These are phyloP conservation scores for Penicillium goetzii DNA, from an alignment of 495 filamentous ascomycete species.

Conservation along the genomic window DNA sequence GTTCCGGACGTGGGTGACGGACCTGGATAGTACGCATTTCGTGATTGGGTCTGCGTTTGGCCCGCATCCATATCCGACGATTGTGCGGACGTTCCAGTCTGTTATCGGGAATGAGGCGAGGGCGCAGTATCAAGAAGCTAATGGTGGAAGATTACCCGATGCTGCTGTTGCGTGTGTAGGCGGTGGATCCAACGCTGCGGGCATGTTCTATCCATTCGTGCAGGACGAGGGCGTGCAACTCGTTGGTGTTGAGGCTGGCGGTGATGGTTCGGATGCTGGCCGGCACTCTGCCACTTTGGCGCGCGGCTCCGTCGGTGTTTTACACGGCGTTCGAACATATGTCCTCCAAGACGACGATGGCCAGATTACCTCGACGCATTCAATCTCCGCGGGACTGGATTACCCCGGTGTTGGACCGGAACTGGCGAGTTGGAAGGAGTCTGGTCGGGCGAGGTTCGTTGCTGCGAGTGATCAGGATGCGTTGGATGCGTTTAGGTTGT, in stretches of 20 bases:
- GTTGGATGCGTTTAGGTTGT: constrained; percentile 76
- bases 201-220: constrained; percentile 95
- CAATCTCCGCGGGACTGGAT: constrained; percentile 88
- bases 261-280: constrained; percentile 75
- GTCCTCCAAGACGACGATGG: constrained; percentile 85
- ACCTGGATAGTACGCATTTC: constrained; percentile 87
- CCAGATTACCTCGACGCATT: constrained; percentile 89
- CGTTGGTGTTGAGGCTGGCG: constrained; percentile 81
- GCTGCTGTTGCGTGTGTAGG: constrained; percentile 97
- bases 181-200: constrained; percentile 84
- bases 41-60: constrained; percentile 94
- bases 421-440: constrained; percentile 86
- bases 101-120: constrained; percentile 90
- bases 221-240: constrained; percentile 81
- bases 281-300: constrained; percentile 83
- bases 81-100: constrained; percentile 93
- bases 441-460: constrained; percentile 76
- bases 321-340: constrained; percentile 92
- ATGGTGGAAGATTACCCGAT: constrained; percentile 79
- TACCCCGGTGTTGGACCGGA: constrained; percentile 96
- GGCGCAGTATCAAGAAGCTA: constrained; percentile 72
- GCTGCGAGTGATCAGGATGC: constrained; percentile 88
- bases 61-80: constrained; percentile 93
- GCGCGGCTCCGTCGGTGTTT: constrained; percentile 81
- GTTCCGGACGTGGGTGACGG: constrained; percentile 81